phyloP scores from a whole-genome alignment of 345 rosid genomes.

The Eucalyptus regnans region DNA sequence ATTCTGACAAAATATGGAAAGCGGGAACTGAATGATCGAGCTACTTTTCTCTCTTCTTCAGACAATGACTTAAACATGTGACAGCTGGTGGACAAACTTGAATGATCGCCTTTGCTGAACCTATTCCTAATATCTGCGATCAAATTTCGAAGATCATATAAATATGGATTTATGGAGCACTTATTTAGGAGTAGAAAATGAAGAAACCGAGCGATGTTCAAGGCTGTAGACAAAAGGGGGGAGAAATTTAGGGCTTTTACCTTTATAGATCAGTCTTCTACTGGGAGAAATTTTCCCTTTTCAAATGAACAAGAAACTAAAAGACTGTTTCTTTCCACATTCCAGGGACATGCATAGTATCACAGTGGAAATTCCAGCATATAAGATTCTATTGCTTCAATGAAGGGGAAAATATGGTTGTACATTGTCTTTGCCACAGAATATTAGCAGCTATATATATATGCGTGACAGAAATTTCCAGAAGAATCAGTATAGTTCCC shows the following conservation, averaged over 20 bases:
- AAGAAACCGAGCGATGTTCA: not conserved
- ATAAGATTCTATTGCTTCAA: not conserved
- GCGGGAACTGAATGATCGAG: conserved; percentile 33
- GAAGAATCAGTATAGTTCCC: not conserved
- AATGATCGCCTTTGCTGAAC: conserved; percentile 4
- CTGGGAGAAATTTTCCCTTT: not conserved
- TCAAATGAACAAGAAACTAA: not conserved
- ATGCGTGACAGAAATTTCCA: not conserved
- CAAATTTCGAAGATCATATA: not conserved
- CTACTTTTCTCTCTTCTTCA: conserved; percentile 43
- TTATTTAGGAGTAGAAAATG: not conserved
- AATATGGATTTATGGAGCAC: not conserved
- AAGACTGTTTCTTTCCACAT: not conserved
- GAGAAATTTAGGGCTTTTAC: not conserved
- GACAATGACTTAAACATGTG: conserved; percentile 13
- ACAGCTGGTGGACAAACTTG: conserved; percentile 6
- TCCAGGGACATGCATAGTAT: not conserved
- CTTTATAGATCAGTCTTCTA: not conserved
- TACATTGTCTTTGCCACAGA: not conserved
- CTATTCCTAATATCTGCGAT: conserved; percentile 2
- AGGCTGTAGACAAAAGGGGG: not conserved
- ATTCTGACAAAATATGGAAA: conserved; percentile 51
- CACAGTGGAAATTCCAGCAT: not conserved
- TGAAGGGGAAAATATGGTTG: not conserved
- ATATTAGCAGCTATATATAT: not conserved